Conservation (phyloP, 345 rosid genomes). For the Carallia brachiata region DNA sequence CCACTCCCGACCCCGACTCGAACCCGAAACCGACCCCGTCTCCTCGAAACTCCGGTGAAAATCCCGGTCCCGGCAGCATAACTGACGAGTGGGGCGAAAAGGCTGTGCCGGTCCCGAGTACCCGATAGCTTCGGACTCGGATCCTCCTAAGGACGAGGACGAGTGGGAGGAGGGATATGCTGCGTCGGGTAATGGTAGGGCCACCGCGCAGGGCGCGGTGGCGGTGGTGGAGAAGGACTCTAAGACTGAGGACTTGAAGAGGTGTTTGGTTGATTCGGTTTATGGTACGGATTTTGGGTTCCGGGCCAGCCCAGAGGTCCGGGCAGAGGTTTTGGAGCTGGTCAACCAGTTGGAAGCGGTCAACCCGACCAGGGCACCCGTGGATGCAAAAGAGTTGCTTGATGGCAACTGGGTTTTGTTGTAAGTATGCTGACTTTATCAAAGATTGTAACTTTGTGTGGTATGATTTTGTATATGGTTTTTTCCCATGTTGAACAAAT, state of each 20-base stretch:
- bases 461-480: not conserved
- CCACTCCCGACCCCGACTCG: slow-evolving; percentile 20
- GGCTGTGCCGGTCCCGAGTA: slow-evolving; percentile 32
- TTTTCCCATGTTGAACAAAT: no score
- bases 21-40: slow-evolving; percentile 9
- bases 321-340: slow-evolving; percentile 85
- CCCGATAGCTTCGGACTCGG: slow-evolving; percentile 53
- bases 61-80: slow-evolving; percentile 12
- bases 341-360: slow-evolving; percentile 82
- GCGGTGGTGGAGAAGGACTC: slow-evolving; percentile 24
- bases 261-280: slow-evolving; percentile 78
- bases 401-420: slow-evolving; percentile 91
- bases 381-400: slow-evolving; percentile 60
- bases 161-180: slow-evolving; percentile 67
- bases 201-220: slow-evolving; percentile 13
- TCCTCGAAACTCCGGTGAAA: slow-evolving; percentile 1
- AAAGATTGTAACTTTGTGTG: not conserved
- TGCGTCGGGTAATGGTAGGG: slow-evolving; percentile 43
- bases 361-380: slow-evolving; percentile 70
- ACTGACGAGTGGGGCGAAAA: slow-evolving; percentile 94
- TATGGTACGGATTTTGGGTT: slow-evolving; percentile 82
- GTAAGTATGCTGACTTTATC: slow-evolving; percentile 44
- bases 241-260: slow-evolving; percentile 55
- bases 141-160: slow-evolving; percentile 75
- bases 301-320: slow-evolving; percentile 58